Conservation (phyloP, 2,329 filamentous ascomycete genomes). For the Diaporthe humulicola region DNA sequence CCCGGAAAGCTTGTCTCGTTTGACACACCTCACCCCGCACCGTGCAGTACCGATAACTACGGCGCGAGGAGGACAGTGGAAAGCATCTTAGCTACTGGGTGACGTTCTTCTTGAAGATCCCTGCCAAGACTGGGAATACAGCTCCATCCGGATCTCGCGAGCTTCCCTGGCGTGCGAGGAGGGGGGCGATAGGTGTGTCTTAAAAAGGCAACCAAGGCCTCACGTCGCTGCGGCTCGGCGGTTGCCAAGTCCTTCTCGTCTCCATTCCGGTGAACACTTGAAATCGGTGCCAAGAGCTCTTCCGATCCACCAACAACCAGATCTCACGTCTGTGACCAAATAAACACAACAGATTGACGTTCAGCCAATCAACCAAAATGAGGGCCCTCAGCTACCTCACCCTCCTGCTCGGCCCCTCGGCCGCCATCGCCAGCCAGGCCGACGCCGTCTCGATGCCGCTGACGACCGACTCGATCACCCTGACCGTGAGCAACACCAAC, state of each 20-base stretch:
- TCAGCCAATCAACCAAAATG: background rate
- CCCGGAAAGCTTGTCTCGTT: slow-evolving; percentile 25
- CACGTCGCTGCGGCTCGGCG: background rate
- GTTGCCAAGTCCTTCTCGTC: background rate
- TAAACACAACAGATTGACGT: background rate
- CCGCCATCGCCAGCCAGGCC: background rate
- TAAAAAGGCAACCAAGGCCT: slow-evolving; percentile 4
- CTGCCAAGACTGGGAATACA: slow-evolving; percentile 14
- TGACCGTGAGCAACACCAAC: background rate
- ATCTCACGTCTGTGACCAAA: background rate
- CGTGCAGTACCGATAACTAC: background rate
- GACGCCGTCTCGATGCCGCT: background rate
- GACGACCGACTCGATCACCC: slow-evolving; percentile 3
- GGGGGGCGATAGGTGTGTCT: background rate
- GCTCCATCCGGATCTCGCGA: slow-evolving; percentile 2
- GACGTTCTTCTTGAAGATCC: slow-evolving; percentile 15
- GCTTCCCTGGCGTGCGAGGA: background rate
- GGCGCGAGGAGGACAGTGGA: slow-evolving; percentile 1
- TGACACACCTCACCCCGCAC: slow-evolving; percentile 8
- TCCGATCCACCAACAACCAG: background rate
- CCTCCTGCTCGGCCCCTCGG: slow-evolving; percentile 16
- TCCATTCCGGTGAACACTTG: background rate
- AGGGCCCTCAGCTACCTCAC: background rate
- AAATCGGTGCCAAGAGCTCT: background rate
- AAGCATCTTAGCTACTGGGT: background rate